Conservation (phyloP, 129 eudicot species). For the Pittosporum tobira region DNA sequence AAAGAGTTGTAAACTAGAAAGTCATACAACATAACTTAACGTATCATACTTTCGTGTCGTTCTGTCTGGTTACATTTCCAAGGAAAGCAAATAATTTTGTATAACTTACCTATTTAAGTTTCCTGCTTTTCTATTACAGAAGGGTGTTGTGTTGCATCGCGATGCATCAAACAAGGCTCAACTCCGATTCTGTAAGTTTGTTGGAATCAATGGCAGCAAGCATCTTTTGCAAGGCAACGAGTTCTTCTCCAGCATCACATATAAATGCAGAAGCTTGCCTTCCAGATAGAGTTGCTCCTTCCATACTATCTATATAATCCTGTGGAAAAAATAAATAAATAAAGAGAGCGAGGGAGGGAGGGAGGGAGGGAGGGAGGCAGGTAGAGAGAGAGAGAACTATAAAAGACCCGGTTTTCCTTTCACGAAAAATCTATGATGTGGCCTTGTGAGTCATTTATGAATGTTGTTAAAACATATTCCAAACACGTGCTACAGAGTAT, state of each 20-base stretch:
- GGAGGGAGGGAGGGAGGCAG: no score
- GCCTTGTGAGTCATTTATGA: no score
- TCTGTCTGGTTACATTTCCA: neutral
- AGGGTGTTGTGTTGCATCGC: no score
- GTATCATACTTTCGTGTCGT: neutral
- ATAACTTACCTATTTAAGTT: neutral
- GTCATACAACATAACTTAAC: neutral
- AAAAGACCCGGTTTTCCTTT: no score
- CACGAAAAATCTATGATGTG: no score
- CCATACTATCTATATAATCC: slow-evolving; percentile 99
- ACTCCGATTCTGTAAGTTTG: slow-evolving; percentile 26
- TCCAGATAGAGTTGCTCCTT: slow-evolving; percentile 96
- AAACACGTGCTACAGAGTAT: no score
- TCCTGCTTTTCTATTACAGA: neutral
- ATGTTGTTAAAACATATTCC: no score
- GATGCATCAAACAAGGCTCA: slow-evolving; percentile 51
- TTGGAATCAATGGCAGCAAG: slow-evolving; percentile 28
- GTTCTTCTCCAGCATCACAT: slow-evolving; percentile 86
- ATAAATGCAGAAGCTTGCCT: slow-evolving; percentile 81
- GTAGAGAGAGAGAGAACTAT: no score
- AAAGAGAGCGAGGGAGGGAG: no score
- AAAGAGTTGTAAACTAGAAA: no score
- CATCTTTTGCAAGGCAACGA: slow-evolving; percentile 40
- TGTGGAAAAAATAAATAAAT: slow-evolving; percentile 12
- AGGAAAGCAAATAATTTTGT: neutral